These are phyloP conservation scores for Primulina tabacum DNA, from an alignment of 257 asterid genomes.

Conservation along the genomic window DNA sequence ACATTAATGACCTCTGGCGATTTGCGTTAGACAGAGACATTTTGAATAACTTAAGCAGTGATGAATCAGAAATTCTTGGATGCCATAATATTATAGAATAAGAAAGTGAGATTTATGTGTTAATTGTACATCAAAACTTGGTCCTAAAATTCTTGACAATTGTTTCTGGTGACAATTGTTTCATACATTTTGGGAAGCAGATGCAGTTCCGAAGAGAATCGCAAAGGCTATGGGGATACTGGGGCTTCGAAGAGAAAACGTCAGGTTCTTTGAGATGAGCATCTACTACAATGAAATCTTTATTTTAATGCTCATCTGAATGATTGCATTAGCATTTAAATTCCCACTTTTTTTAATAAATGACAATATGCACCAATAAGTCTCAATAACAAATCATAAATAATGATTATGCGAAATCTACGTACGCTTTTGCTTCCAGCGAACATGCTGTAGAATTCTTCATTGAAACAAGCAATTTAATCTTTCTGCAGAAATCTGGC, in stretches of 20 bases:
- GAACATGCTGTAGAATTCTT: conserved; percentile 6
- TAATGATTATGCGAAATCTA: background rate
- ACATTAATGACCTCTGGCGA: conserved; percentile 40
- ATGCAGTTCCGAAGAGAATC: conserved; percentile 69
- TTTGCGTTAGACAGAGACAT: conserved; percentile 34
- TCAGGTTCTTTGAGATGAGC: conserved; percentile 51
- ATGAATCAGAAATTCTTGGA: conserved; percentile 61
- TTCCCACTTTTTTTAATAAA: conserved; percentile 23
- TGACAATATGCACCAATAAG: conserved; percentile 8
- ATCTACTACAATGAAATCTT: conserved; percentile 22
- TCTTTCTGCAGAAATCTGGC: conserved; percentile 59
- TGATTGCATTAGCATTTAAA: conserved; percentile 24
- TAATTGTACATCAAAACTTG: background rate
- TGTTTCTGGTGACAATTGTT: background rate
- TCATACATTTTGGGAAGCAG: conserved; percentile 28
- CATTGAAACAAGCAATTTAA: background rate
- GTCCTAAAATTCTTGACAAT: background rate
- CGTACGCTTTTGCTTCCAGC: background rate
- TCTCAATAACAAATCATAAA: background rate
- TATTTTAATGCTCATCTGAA: conserved; percentile 29
- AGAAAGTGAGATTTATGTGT: conserved; percentile 39
- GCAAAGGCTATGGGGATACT: conserved; percentile 63
- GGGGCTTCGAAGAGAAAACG: conserved; percentile 64
- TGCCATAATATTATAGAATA: conserved; percentile 49
- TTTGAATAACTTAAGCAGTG: no score